phyloP scores from a whole-genome alignment of 257 asterid species.

The Solanum pennellii region DNA sequence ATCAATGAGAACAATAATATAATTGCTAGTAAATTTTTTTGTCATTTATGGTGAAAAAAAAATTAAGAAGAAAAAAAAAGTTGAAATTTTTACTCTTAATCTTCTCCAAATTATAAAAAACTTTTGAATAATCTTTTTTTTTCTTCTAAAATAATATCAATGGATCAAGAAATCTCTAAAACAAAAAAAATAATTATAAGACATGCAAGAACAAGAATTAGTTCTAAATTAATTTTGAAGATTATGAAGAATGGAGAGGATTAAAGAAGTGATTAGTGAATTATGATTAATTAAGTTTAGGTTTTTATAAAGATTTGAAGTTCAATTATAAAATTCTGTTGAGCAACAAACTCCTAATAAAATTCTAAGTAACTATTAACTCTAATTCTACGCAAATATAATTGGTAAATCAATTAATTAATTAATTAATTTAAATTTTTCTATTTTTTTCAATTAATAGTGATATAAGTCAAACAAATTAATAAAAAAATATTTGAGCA shows the following conservation, averaged over 20 bases:
- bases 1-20: background rate
- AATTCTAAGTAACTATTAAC: conserved; percentile 4
- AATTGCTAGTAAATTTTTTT: conserved; percentile 26
- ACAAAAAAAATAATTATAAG: background rate
- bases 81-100: background rate
- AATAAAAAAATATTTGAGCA: background rate
- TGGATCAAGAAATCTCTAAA: background rate
- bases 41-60: conserved; percentile 55
- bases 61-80: background rate
- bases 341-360: conserved; percentile 17
- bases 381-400: background rate
- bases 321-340: background rate
- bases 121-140: background rate
- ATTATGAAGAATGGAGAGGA: background rate
- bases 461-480: background rate
- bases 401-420: background rate
- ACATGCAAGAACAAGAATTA: background rate
- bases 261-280: background rate
- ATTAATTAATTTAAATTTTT: background rate
- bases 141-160: background rate
- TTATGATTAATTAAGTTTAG: background rate
- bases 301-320: background rate
- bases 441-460: background rate
- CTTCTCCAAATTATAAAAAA: background rate
- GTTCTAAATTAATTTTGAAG: background rate